These are phyloP conservation scores for Lignosus rhinocerotis DNA, from an alignment of 1,284 basidiomycete species.

Conservation along the genomic window DNA sequence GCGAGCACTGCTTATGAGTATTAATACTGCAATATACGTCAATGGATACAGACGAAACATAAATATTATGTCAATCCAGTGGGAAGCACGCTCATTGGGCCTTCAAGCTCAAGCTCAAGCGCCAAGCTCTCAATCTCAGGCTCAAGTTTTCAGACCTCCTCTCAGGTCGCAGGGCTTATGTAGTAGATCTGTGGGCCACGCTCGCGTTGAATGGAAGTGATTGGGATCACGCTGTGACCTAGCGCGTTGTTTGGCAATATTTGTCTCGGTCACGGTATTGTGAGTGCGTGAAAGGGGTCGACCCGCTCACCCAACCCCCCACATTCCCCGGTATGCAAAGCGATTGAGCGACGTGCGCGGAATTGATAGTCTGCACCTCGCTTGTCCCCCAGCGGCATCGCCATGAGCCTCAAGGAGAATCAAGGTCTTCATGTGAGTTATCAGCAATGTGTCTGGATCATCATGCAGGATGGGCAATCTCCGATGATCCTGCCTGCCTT, in stretches of 20 bases:
- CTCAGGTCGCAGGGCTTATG: no score
- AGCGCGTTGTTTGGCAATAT: constrained; percentile 20
- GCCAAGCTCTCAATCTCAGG: no score
- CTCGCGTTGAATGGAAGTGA: background rate
- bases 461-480: background rate
- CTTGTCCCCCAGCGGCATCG: background rate
- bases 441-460: background rate
- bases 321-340: background rate
- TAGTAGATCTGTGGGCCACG: background rate
- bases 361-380: background rate
- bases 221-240: constrained; percentile 21
- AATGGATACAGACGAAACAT: no score
- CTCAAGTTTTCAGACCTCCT: no score
- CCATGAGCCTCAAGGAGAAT: constrained; percentile 36
- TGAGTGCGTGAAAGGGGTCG: background rate
- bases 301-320: background rate
- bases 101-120: no score
- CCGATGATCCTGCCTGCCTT: constrained; percentile 2
- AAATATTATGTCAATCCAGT: no score
- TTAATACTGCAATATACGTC: no score
- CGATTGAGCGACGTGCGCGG: background rate
- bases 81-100: no score
- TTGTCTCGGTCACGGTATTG: background rate
- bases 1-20: background rate
- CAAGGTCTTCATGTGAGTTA: constrained; percentile 7